Base-by-base conservation (phyloP, 495 filamentous ascomycete genomes). In the Podospora pseudocomata region DNA sequence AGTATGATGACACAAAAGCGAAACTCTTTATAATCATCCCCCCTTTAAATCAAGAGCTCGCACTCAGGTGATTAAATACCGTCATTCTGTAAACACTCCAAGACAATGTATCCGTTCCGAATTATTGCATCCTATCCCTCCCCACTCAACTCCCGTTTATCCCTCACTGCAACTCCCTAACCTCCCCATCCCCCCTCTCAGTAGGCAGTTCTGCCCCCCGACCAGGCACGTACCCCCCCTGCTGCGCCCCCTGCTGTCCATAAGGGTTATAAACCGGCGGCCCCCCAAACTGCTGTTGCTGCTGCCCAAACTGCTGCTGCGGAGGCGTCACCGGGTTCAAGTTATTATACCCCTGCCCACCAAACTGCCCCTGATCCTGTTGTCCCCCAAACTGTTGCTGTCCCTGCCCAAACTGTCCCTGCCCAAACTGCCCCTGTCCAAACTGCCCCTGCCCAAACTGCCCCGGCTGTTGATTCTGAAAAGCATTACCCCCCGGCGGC, bases 121-220 rank as follows among this genome's bases (percentile, higher is more conserved):
- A 9, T 49, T 11, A 13, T 49, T 11, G 3, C 9, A 13, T 49
- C 39, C 9, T 18, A 49, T 49, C 39, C 13, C 0, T 32, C 30
- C 30, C 4, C 4, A 32, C 0, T 32, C 30, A 32, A 32, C 30
- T 7, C 3, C 30, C 3, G 2, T 13, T 1, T 13, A 49, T 11
- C 7, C 15, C 39, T 49, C 39, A 49, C 39, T 49, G 39, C 63
- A 74, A 58, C 54, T 72, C 73, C 61, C 68, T 63, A 7, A 71
- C 23, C 64, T 76, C 70, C 9, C 72, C 70, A 66, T 76, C 70
- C 30, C 72, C 72, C 54, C 72, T 70, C 15, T 68, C 54, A 54
- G 70, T 71, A 30, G 72, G 68, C 68, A 76, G 56, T 57, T 76
- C 74, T 2, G 67, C 56, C 16, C 61, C 16, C 59, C 23, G 3